Base-by-base conservation (phyloP, 2,329 filamentous ascomycete genomes). In the Corynespora cassiicola region DNA sequence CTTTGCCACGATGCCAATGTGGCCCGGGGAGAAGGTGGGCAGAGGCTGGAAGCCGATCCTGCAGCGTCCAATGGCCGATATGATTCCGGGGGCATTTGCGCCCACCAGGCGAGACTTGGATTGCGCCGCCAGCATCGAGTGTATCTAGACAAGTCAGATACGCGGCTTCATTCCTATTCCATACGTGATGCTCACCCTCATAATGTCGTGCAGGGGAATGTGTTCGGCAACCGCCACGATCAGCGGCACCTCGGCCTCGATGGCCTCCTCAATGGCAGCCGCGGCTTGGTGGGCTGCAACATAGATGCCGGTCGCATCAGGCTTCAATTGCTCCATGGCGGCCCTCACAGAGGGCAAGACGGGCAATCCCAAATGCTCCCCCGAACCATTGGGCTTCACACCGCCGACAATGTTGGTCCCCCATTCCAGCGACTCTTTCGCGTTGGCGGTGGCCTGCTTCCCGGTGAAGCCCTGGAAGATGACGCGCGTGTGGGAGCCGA, bases 221-320 rank as follows among this genome's bases (percentile, higher is more conserved):
- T 90, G 86, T 62, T 92, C 88, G 5, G 88, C 87, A 6, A 92
- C 87, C 5, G 86, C 85, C 6, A 90, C 86, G 15, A 91, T 82
- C 1, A 91, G 75, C 0, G 87, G 86, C 1, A 91, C 84, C 58
- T 91, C 86, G 0, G 87, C 87, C 64, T 85, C 86, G 35, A 90
- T 87, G 1, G 88, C 87, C 63, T 91, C 87, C 63, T 88, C 84
- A 54, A 92, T 90, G 0, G 88, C 88, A 17, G 75, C 75, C 0
- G 84, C 77, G 1, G 87, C 88, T 50, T 87, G 81, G 42, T 84
- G 80, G n/a, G 87, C 87, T 1, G 87, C 84, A 2, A 91, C 88
- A 52, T 89, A 91, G 39, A 92, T 87, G 4, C 84, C 87, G 1
- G 87, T 90, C 4, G 87, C 88, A 69, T 90, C 83, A 2, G 88